A percentile compares a stretch with the other conserved stretches of the same genome.
Conservation (phyloP, 805 yeast species). For the Metschnikowia noctiluminum region DNA sequence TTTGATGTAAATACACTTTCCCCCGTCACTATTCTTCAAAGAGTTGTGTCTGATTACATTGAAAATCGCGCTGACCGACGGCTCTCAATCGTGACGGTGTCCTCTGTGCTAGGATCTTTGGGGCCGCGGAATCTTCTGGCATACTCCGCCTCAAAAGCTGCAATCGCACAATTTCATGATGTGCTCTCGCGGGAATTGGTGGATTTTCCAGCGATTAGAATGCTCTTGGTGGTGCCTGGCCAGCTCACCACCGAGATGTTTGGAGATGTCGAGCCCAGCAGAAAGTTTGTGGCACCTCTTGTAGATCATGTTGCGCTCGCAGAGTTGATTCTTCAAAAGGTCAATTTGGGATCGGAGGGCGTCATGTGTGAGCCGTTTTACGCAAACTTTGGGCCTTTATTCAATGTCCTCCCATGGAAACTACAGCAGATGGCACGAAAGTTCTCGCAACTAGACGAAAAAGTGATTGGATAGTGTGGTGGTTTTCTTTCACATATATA, state of each 20-base stretch:
- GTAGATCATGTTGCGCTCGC: slow-evolving; percentile 40
- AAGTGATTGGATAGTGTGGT: too few species aligned
- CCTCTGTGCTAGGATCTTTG: slow-evolving; percentile 47
- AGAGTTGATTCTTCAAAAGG: slow-evolving; percentile 25
- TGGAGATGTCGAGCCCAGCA: slow-evolving; percentile 40
- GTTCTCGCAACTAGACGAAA: slow-evolving; percentile 38
- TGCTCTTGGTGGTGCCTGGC: slow-evolving; percentile 47
- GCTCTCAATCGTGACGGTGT: slow-evolving; percentile 40
- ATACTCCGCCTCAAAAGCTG: slow-evolving; percentile 51
- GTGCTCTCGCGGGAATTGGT: slow-evolving; percentile 39
- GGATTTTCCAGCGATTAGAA: slow-evolving; percentile 22
- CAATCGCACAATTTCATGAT: slow-evolving; percentile 43
- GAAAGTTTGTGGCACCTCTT: slow-evolving; percentile 46
- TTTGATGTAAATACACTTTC: slow-evolving; percentile 34
- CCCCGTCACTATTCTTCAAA: slow-evolving; percentile 24
- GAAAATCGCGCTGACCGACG: slow-evolving; percentile 4
- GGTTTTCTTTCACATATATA: too few species aligned
- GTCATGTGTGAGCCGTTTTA: slow-evolving; percentile 45
- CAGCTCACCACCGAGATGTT: slow-evolving; percentile 51
- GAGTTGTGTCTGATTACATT: slow-evolving; percentile 22
- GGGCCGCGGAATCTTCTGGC: slow-evolving; percentile 48
- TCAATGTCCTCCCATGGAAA: slow-evolving; percentile 40
- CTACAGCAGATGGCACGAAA: slow-evolving; percentile 35
- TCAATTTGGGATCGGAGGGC: slow-evolving; percentile 41
- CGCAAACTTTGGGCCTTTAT: slow-evolving; percentile 41